Percentiles rank a stretch among this genome's conserved stretches.
These are phyloP conservation scores for Trichoderma lentiforme DNA, from an alignment of 2,329 filamentous ascomycete genomes.

Conservation along the genomic window DNA sequence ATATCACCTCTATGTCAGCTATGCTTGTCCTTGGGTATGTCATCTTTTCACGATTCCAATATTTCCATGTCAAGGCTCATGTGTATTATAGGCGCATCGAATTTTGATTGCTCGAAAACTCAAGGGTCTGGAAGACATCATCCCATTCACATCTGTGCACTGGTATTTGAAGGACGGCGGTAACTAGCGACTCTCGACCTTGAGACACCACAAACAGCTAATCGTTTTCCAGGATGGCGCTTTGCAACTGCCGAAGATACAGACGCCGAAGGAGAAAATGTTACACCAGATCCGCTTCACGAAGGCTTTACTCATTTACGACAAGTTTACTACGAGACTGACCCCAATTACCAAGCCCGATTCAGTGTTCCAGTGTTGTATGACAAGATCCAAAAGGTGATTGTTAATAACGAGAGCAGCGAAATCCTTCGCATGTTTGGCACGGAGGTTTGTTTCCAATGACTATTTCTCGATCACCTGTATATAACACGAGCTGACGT, in stretches of 20 bases:
- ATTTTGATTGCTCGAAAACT: constrained; percentile 82
- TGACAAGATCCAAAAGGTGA: constrained; percentile 68
- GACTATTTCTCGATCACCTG: background rate
- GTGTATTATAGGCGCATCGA: constrained; percentile 60
- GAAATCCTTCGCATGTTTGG: constrained; percentile 92
- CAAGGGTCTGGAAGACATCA: constrained; percentile 84
- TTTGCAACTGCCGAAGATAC: constrained; percentile 64
- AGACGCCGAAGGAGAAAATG: constrained; percentile 54
- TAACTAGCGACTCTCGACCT: background rate
- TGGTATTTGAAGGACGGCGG: constrained; percentile 75
- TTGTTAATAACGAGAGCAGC: constrained; percentile 86
- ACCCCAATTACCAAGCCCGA: constrained; percentile 68
- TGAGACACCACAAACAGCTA: background rate
- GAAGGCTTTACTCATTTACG: constrained; percentile 66
- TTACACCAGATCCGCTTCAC: constrained; percentile 64
- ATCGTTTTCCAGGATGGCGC: constrained; percentile 55
- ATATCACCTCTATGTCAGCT: constrained; percentile 91
- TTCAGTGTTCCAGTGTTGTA: constrained; percentile 86
- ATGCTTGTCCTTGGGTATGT: constrained; percentile 80
- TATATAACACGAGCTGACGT: background rate
- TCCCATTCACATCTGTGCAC: constrained; percentile 76
- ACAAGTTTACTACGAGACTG: constrained; percentile 72
- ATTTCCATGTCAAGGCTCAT: background rate
- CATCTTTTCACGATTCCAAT: background rate
- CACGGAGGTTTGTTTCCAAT: constrained; percentile 51